A percentile compares a stretch with the other conserved stretches of the same genome.
Evolutionary conservation across 805 yeast genomes (phyloP).

Genomic region (Metschnikowia anglica): DNA sequence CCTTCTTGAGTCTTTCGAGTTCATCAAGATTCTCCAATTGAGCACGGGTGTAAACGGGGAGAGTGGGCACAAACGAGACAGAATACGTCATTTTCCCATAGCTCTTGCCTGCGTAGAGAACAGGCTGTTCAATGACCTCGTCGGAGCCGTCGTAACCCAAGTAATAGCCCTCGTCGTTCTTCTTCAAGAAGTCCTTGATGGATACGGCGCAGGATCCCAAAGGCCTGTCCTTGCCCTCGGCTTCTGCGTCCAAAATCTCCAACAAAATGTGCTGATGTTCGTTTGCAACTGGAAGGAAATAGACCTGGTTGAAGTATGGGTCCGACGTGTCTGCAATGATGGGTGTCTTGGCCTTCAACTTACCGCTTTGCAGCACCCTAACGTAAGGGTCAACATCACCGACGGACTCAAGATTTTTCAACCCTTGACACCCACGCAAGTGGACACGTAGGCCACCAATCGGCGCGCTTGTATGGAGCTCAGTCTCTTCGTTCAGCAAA

Average conservation of each 20-base stretch:
- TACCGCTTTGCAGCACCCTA: conserved; percentile 56
- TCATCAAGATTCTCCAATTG: conserved; percentile 51
- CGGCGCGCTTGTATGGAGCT: conserved; percentile 51
- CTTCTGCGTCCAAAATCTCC: conserved; percentile 66
- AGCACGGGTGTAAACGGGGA: conserved; percentile 59
- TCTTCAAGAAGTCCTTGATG: conserved; percentile 48
- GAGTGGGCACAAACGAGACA: conserved; percentile 62
- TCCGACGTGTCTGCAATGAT: conserved; percentile 52
- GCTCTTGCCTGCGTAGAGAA: conserved; percentile 34
- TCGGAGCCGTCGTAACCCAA: conserved; percentile 52
- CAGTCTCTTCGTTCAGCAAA: conserved; percentile 47
- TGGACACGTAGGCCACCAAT: conserved; percentile 67
- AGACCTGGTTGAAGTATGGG: conserved; percentile 60
- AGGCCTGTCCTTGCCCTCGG: conserved; percentile 58
- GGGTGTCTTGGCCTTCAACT: conserved; percentile 52
- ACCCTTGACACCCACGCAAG: conserved; percentile 51
- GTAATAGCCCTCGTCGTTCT: conserved; percentile 46
- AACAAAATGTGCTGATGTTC: conserved; percentile 58
- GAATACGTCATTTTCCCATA: conserved; percentile 55
- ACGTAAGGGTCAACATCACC: conserved; percentile 80
- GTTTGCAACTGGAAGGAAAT: conserved; percentile 59
- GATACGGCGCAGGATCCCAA: conserved; percentile 59
- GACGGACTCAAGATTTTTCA: conserved; percentile 59
- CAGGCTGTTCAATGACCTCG: conserved; percentile 46
- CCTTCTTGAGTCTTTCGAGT: conserved; percentile 38